These are phyloP conservation scores for Cryphonectria carpinicola DNA, from an alignment of 2,329 filamentous ascomycete species.

Conservation along the genomic window DNA sequence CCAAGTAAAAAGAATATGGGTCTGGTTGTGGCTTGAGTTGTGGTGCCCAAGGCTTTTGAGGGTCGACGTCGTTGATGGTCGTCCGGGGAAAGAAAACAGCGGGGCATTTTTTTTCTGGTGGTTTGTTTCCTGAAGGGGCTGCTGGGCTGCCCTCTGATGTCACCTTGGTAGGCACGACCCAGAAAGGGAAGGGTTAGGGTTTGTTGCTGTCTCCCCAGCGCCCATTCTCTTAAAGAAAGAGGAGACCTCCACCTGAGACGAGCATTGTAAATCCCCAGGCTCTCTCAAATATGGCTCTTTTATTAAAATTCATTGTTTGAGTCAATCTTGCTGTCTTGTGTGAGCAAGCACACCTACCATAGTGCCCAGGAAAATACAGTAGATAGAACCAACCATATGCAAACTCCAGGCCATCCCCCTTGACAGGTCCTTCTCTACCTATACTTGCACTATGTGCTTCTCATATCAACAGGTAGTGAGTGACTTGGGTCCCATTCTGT, in stretches of 20 bases:
- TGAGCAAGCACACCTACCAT: no score
- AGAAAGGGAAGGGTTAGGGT: neutral
- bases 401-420: neutral
- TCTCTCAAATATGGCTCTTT: no score
- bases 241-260: no score
- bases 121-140: constrained; percentile 17
- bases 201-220: neutral
- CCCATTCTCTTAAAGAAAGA: neutral
- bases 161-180: constrained; percentile 3
- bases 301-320: no score
- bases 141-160: constrained; percentile 23
- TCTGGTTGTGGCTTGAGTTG: neutral
- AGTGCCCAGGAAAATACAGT: no score
- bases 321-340: no score
- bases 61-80: constrained; percentile 5
- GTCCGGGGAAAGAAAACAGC: constrained; percentile 12
- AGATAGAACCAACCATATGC: no score
- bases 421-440: neutral
- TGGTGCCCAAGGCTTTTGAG: neutral
- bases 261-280: no score
- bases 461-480: no score
- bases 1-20: neutral
- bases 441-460: no score
- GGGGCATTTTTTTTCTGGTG: constrained; percentile 11
- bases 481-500: no score